A percentile compares a stretch with the other conserved stretches of the same genome.
phyloP scores from a whole-genome alignment of 2,329 filamentous ascomycete genomes.

The Trichothecium roseum region DNA sequence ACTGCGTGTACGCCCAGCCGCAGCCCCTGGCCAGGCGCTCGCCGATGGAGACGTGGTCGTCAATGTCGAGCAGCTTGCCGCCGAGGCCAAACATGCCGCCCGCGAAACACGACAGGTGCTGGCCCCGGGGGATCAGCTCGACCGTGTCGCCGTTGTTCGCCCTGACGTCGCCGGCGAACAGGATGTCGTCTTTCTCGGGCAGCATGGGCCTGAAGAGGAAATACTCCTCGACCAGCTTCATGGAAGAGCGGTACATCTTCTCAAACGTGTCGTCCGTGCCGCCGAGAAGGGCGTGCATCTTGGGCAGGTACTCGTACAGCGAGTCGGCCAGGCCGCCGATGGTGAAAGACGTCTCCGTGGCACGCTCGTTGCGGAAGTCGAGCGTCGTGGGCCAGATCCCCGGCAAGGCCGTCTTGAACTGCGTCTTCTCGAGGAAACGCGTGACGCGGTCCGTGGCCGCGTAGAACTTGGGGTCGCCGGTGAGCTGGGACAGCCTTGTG shows the following conservation, averaged over 20 bases:
- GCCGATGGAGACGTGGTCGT: conserved; percentile 45
- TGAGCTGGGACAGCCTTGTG: conserved; percentile 54
- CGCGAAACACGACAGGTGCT: conserved; percentile 55
- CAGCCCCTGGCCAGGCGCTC: conserved; percentile 52
- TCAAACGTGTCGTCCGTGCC: conserved; percentile 34
- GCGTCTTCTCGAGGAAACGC: conserved; percentile 41
- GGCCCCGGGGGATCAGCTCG: conserved; percentile 27
- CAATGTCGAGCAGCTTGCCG: conserved; percentile 44
- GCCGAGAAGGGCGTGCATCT: conserved; percentile 56
- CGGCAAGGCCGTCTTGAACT: conserved; percentile 43
- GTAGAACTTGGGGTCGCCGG: conserved; percentile 48
- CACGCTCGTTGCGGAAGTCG: conserved; percentile 39
- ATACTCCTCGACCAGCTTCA: conserved; percentile 46
- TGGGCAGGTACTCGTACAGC: conserved; percentile 54
- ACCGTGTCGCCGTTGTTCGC: conserved; percentile 13
- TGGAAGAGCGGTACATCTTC: conserved; percentile 29
- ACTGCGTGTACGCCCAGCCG: conserved; percentile 50
- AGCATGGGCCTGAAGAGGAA: conserved; percentile 61
- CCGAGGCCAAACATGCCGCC: conserved; percentile 59
- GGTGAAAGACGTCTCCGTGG: conserved; percentile 38
- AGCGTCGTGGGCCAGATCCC: conserved; percentile 53
- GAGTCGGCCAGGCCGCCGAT: conserved; percentile 48
- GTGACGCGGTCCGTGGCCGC: conserved; percentile 50
- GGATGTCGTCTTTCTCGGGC: conserved; percentile 44
- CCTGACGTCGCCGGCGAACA: conserved; percentile 47